Evolutionary conservation across 176 grass and related monocot genomes (phyloP), one percentile per base, ranked within the genome.

Genomic region (Poa annua): DNA sequence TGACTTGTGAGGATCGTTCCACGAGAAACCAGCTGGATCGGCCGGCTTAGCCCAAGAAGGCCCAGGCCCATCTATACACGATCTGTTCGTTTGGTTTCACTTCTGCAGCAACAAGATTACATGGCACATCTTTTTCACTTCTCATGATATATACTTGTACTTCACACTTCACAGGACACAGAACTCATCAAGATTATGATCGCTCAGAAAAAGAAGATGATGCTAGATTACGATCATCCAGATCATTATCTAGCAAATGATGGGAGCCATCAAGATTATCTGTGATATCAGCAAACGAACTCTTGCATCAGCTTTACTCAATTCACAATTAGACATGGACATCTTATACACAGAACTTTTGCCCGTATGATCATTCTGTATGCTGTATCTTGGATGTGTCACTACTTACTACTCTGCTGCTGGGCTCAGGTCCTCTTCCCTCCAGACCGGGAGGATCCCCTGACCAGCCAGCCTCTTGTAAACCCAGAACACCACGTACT

Each of bases 401-500:
- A 38, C 69, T 72, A 49, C 69, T 72, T 9, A 16, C 21, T 89
- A 70, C 81, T 90, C 64, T 77, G 74, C 60, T 8, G 71, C 68
- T 20, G 71, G 47, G 25, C 8, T 74, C 25, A 74, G 47, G 25
- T 74, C 83, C 26, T 91, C 86, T 34, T 87, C 86, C 62, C 60
- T 86, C 90, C 92, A 94, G 57, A 98, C 92, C 0, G 90, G 90
- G 52, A 98, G 86, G 60, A 98, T 92, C 19, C 96, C 96, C 84
- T 98, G 96, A 64, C 92, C 93, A 57, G 96, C 87, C 82, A 98
- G 81, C 87, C 96, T 90, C 81, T 98, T 98, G 60, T 86, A 82
- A 20, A 98, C 91, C 96, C 96, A 98, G 85, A 98, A 98, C 45
- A 91, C 93, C 39, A 98, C 88, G 53, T 83, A 83, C 82, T 85